Base-by-base conservation (phyloP, 148 eudicot species). In the Simmondsia chinensis region DNA sequence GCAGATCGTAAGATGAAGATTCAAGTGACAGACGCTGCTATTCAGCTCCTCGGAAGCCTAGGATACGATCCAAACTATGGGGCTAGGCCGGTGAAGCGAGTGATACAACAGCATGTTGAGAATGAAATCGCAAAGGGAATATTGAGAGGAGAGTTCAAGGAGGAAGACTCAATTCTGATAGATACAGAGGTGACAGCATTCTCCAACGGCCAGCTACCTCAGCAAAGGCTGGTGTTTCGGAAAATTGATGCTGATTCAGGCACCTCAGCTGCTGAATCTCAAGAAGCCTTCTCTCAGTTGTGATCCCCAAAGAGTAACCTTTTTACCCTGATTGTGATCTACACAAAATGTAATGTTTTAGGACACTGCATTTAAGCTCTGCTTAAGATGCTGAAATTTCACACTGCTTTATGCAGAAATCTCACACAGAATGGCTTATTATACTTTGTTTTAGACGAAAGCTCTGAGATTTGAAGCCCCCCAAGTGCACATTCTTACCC, bases 41-140 rank as follows among this genome's bases (percentile, higher is more conserved):
- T 91, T 42, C 53, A 82, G 65, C 85, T 81, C 13, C 76, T 91
- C 5, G 97, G 94, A 18, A 82, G 67, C 54, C 94, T 91, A 0
- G 97, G 97, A 10, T 91, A 85, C 39, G 97, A 91, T 39, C 97
- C 97, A 12, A 91, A 76, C 70, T 89, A 81, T 27, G 97, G 97
- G 45, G 97, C 97, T 4, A 64, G 97, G 65, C 97, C 97, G 0
- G 97, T 85, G 28, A 91, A 91, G 61, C 77, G 97, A 18, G 95
- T 91, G 24, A 82, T 85, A 32, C 97, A 89, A 48, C 97, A 85
- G 28, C 57, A 85, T 33, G 80, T 85, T 9, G 97, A 89, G 46
- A 89, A 89, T n/a, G 97, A 84, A 50, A 80, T 73, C 13, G 97
- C 97, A 4, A 91, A 76, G 72, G 95, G 94, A 12, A 85, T 91